Base-by-base conservation (phyloP, 2,329 filamentous ascomycete species). In the Tolypocladium capitatum region DNA sequence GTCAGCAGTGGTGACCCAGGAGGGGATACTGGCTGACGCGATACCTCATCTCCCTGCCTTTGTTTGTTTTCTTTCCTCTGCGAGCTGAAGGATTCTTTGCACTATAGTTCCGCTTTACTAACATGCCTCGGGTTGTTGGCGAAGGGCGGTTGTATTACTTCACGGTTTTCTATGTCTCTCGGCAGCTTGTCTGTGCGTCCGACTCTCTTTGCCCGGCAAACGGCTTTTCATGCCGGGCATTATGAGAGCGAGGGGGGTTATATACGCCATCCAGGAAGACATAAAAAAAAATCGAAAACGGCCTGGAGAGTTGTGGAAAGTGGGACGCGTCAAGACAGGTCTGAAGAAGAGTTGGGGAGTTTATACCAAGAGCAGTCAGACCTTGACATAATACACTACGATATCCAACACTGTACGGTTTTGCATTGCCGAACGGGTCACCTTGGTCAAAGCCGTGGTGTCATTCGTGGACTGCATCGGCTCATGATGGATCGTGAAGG, bases 361-460 rank as follows among this genome's bases (percentile, higher is more conserved):
- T 53, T 58, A 60, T 60, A 63, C 58, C 58, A 58, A 58, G 52
- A 58, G 51, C 50, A 49, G 48, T 59, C 58, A 63, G 58, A 58
- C 56, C 55, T 58, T 56, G 53, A 63, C 56, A 62, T 66, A 65
- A 66, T 65, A 64, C 56, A 64, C 54, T 56, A 62, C 58, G 56
- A 64, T 64, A 62, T 59, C 54, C 52, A 63, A 60, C 36, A 24
- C 28, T 48, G 43, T 30, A n/a, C 27, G 24, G 20, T 9, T 41
- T 34, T 27, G 21, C 40, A 30, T 32, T 32, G 27, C 27, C 24
- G 16, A 30, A 27, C 21, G 4, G 7, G 21, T 7, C 21, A 8
- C 36, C 20, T 40, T 40, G 14, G 7, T 14, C 13, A 14, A 38
- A 38, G 8, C 13, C 11, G 18, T 5, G 35, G 18, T 21, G 6